Conservation (phyloP, 169 alveolate species). For the Condylostoma magnum region DNA sequence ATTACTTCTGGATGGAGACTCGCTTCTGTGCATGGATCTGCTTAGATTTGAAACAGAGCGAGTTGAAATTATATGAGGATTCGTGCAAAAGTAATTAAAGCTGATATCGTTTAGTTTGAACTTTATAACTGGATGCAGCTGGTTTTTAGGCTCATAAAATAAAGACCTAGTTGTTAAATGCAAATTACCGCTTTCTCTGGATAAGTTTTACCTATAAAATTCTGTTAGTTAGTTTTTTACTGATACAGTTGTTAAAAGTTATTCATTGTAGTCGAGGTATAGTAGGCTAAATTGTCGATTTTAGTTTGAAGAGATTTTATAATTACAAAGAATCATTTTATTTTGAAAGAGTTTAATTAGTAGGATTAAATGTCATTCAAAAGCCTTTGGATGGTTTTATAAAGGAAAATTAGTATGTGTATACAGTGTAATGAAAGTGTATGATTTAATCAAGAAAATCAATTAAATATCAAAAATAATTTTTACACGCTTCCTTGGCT, state of each 20-base stretch:
- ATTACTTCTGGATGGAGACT: no score
- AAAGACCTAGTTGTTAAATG: conserved; percentile 25
- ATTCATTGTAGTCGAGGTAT: conserved; percentile 16
- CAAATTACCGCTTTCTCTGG: conserved; percentile 25
- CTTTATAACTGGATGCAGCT: neutral
- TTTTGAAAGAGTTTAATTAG: no score
- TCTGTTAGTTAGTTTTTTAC: neutral
- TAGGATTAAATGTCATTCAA: no score
- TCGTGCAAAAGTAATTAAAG: neutral
- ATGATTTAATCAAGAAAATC: no score
- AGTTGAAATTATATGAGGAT: neutral
- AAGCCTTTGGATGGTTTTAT: no score
- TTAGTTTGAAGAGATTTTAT: no score
- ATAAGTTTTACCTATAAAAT: conserved; percentile 1
- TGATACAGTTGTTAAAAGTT: conserved; percentile 2
- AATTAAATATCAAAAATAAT: no score
- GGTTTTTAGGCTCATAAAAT: conserved; percentile 6
- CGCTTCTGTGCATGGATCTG: no score
- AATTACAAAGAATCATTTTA: no score
- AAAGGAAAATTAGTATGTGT: no score
- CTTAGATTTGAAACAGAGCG: neutral
- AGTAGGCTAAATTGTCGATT: conserved; percentile 25
- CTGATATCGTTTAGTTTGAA: conserved; percentile 9
- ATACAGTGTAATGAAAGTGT: no score
- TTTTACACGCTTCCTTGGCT: no score